These are phyloP conservation scores for Xylaria arbuscula DNA, from an alignment of 2,329 filamentous ascomycete species.

Conservation along the genomic window DNA sequence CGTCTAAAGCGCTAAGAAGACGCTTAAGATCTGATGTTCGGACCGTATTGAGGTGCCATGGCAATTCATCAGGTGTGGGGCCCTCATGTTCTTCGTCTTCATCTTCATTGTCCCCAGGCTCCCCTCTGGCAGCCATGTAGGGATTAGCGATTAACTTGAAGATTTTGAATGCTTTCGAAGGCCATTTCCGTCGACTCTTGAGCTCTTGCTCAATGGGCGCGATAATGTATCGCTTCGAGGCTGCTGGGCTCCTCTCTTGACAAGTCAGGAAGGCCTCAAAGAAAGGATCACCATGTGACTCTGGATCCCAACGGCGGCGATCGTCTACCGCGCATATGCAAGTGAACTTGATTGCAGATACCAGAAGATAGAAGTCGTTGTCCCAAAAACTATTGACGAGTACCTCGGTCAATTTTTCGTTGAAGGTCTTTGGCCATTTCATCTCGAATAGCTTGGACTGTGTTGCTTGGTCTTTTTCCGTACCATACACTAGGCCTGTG, in stretches of 20 bases:
- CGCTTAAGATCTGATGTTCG: neutral
- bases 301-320: conserved; percentile 3
- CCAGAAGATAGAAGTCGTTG: neutral
- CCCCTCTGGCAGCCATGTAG: neutral
- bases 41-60: neutral
- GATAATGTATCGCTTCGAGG: neutral
- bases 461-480: fast-evolving
- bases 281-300: conserved; percentile 9
- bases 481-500: neutral
- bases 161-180: neutral
- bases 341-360: conserved; percentile 1
- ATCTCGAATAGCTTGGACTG: conserved; percentile 6
- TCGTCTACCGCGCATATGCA: neutral
- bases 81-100: neutral
- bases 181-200: neutral
- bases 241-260: neutral
- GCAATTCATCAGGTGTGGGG: neutral
- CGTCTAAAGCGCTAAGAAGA: neutral
- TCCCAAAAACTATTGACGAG: neutral
- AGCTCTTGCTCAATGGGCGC: neutral
- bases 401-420: neutral
- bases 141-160: conserved; percentile 1
- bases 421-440: neutral
- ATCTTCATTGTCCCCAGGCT: neutral
- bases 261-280: neutral